These are phyloP conservation scores for Posidonia australis DNA, from an alignment of 106 monocot species.

Conservation along the genomic window DNA sequence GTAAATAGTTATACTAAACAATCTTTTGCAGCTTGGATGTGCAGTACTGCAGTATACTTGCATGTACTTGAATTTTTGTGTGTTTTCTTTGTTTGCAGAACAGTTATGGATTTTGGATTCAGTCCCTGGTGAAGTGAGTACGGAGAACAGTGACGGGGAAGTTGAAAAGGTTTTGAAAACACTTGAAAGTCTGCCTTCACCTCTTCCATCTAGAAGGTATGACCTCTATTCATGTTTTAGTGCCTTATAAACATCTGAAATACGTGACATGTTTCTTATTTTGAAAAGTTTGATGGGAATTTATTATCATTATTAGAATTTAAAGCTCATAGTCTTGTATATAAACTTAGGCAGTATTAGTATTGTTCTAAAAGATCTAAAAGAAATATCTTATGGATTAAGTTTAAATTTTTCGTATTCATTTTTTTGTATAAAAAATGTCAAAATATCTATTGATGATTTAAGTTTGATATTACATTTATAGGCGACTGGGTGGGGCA, in stretches of 20 bases:
- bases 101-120: slow-evolving; percentile 99
- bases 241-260: background rate
- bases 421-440: too few species aligned
- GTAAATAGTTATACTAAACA: too few species aligned
- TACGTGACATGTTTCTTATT: background rate
- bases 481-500: too few species aligned
- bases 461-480: too few species aligned
- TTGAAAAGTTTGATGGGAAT: background rate
- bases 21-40: too few species aligned
- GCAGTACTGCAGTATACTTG: background rate
- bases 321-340: too few species aligned
- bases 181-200: slow-evolving; percentile 44
- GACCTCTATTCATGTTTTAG: background rate
- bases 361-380: too few species aligned
- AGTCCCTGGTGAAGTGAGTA: slow-evolving; percentile 59
- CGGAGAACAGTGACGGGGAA: slow-evolving; percentile 59
- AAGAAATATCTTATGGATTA: too few species aligned
- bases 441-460: too few species aligned
- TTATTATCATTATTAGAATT: too few species aligned
- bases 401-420: too few species aligned
- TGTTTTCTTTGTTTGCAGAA: slow-evolving; percentile 27
- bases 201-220: slow-evolving; percentile 80
- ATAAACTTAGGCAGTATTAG: too few species aligned
- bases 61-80: background rate
- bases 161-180: slow-evolving; percentile 81